Evolutionary conservation across 2,329 filamentous ascomycete species (phyloP), one percentile per base, ranked within the genome.

Genomic region (Apiospora sp.): DNA sequence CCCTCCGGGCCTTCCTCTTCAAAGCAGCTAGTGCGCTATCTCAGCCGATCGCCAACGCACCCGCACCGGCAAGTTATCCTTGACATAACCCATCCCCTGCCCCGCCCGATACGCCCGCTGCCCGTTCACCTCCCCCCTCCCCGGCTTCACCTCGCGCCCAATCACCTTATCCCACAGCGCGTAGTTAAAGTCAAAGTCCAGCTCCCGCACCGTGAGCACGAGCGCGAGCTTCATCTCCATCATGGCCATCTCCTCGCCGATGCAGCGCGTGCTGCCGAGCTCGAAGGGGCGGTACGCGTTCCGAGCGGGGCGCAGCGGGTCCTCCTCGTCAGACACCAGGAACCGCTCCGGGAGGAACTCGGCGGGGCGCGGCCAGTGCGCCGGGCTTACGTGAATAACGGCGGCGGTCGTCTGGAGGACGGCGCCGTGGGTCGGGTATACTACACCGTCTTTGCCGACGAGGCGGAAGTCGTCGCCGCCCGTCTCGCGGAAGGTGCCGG

Each of bases 311-410:
- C 81, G 71, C 54, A 77, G 51, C 73, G 75, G 64, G 75, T 78
- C 22, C 27, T 72, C 73, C 37, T 71, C 70, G 1, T 27, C 49
- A n/a, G 24, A 69, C 37, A 75, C 76, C n/a, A 85, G 76, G 79
- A 83, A 87, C 13, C 86, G 81, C 51, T 86, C 84, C 0, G 86
- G 85, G 2, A 83, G 73, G 75, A 86, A 87, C 7, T 77, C 75
- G 10, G 77, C 72, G 0, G 82, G 79, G 3, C 83, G 77, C 0
- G 81, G 80, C 82, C 83, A 87, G 75, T 83, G 77, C 5, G 75
- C 74, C 1, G 78, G 74, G 67, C 79, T 76, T 7, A 78, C 76
- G 43, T 84, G 81, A n/a, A 81, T 73, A 67, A 74, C 70, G 51
- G 76, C 69, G 67, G 68, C 72, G 44, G 75, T 72, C 37, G 70